Base-by-base conservation (phyloP, 257 asterid genomes). In the Nicotiana tomentosiformis region DNA sequence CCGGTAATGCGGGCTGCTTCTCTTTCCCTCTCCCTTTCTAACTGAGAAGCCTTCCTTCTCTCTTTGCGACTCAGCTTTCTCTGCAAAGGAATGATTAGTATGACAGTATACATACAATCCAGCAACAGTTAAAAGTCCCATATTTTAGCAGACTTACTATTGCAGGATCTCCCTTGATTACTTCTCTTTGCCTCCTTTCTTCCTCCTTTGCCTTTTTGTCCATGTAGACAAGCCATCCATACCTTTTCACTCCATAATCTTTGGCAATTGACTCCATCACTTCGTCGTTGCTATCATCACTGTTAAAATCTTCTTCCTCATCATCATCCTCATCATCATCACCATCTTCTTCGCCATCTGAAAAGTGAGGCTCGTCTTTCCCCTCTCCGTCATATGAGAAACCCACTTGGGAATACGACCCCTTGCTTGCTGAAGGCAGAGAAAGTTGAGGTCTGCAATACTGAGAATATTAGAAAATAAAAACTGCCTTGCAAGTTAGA, bases 131-230 rank as follows among this genome's bases (percentile, higher is more conserved):
- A 37, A 43, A 32, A 53, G 43, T 55, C 68, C 9, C 67, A 69
- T 7, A 49, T 57, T 70, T 26, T n/a, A 57, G 58, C 58, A 80
- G 82, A 85, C 99, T 89, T 91, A 96, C 99, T 85, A 90, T 89
- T 72, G 98, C 91, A 82, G 98, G 98, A 89, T 96, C 98, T 85
- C 99, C 99, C 86, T 94, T 96, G 86, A 96, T 91, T 78, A 93
- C 89, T 91, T 94, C 99, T 89, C 93, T 93, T 90, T 96, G 99
- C 92, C 91, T 92, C 86, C 89, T 90, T 83, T 92, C 96, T 88
- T 94, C 99, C 87, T 96, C 98, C 86, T 94, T 94, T 81, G 98
- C 97, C 89, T 92, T 96, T 87, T 96, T 96, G 88, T 96, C 99
- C 99, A 93, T 96, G 90, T 93, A 93, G 35, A 96, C 88, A 88